Evolutionary conservation across 2,329 filamentous ascomycete species (phyloP), one percentile per base, ranked within the genome.

Genomic region (Helotiales sp.): DNA sequence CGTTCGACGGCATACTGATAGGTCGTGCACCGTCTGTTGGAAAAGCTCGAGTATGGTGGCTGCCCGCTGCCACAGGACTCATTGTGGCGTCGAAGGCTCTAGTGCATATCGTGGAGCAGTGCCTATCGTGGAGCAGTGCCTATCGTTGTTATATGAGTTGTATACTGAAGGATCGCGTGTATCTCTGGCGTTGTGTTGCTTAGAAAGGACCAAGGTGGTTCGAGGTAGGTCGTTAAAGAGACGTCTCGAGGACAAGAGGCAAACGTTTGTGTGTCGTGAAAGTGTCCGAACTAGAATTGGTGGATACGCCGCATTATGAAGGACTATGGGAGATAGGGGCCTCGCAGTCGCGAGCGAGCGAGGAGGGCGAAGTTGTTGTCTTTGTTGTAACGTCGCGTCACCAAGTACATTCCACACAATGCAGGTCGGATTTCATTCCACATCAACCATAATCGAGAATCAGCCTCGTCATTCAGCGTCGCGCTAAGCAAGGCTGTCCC

Each of bases 61-160:
- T 63, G 30, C 62, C 64, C 15, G 65, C 56, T 38, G 64, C 64
- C 34, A 59, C 60, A 59, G 70, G 69, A 67, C 69, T 72, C 70
- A 72, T 72, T 34, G 49, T 57, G 55, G 34, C 8, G 2, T 38
- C 9, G n/a, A 34, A 46, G 40, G 27, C 46, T 30, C 46, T 49
- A 57, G 48, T 22, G 30, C 54, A 57, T 40, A 19, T 40, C 36
- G 36, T n/a, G 17, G 36, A 40, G 36, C 36, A 22, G 17, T n/a
- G 36, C n/a, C n/a, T 22, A 9, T 40, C n/a, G n/a, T 22, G n/a
- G n/a, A n/a, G n/a, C n/a, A n/a, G n/a, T n/a, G n/a, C n/a, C n/a
- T n/a, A n/a, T n/a, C n/a, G n/a, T n/a, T n/a, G n/a, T n/a, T n/a
- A n/a, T n/a, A n/a, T n/a, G n/a, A n/a, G n/a, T n/a, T n/a, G n/a